Conservation (phyloP, 371 early-diverging fungal species). For the Circinella umbellata region DNA sequence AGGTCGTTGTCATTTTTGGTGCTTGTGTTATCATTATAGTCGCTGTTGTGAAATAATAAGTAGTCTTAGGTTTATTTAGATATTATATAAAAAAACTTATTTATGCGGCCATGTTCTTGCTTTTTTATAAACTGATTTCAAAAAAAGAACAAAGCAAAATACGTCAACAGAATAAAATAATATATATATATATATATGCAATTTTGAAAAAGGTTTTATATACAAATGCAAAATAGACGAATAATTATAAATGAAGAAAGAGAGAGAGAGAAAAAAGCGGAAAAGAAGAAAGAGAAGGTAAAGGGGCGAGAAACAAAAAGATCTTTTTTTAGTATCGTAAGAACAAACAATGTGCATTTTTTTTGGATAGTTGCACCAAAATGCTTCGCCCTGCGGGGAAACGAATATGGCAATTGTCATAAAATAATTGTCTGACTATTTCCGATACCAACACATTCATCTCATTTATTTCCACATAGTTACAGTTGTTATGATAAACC, state of each 20-base stretch:
- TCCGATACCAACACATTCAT: too few species aligned
- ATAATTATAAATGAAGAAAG: neutral
- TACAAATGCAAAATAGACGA: neutral
- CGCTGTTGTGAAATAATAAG: neutral
- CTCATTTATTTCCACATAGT: too few species aligned
- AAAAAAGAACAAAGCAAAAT: too few species aligned
- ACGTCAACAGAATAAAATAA: too few species aligned
- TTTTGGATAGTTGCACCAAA: neutral
- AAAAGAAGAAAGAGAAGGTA: neutral
- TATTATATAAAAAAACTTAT: neutral
- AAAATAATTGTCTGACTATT: too few species aligned
- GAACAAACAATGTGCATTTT: neutral
- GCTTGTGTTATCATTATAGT: conserved; percentile 21
- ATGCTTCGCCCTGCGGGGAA: neutral
- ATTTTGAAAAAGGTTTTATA: neutral
- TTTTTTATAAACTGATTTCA: neutral
- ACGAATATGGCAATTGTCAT: neutral
- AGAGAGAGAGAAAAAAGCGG: neutral
- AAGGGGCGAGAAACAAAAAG: neutral
- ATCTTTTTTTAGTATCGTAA: neutral
- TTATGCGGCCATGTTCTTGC: neutral
- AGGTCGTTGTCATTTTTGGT: conserved; percentile 21
- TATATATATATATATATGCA: neutral
- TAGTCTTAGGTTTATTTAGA: neutral
- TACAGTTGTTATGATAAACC: too few species aligned